These are phyloP conservation scores for Coemansia sp. DNA, from an alignment of 192 early-diverging fungal species.

Conservation along the genomic window DNA sequence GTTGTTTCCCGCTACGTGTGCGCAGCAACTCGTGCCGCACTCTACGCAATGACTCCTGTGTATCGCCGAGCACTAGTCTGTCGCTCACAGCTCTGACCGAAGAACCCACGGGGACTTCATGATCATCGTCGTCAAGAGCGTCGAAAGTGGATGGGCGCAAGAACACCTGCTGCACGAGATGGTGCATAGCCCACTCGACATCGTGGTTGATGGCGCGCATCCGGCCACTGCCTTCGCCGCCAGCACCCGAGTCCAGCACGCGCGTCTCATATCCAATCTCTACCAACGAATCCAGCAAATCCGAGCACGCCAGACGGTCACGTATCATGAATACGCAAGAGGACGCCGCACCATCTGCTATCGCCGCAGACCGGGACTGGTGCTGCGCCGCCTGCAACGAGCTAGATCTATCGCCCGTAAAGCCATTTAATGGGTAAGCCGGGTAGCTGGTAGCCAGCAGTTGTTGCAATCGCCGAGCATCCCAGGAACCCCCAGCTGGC, in stretches of 20 bases:
- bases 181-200: slow-evolving; percentile 58
- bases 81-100: neutral
- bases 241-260: slow-evolving; percentile 33
- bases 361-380: neutral
- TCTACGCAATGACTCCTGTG: neutral
- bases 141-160: slow-evolving; percentile 34
- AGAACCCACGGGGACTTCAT: neutral
- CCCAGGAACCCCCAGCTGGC: neutral
- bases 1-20: slow-evolving; percentile 20
- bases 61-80: slow-evolving; percentile 4
- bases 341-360: slow-evolving; percentile 11
- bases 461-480: neutral
- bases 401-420: neutral
- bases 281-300: slow-evolving; percentile 49
- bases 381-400: slow-evolving; percentile 8
- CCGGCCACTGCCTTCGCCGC: slow-evolving; percentile 31
- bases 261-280: slow-evolving; percentile 53
- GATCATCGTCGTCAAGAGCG: slow-evolving; percentile 9
- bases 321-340: slow-evolving; percentile 53
- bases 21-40: slow-evolving; percentile 35
- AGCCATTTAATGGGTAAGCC: slow-evolving; percentile 7
- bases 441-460: slow-evolving; percentile 7
- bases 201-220: slow-evolving; percentile 56
- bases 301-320: slow-evolving; percentile 54
- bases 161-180: slow-evolving; percentile 54